Percentiles rank a stretch among this genome's conserved stretches.
phyloP scores from a whole-genome alignment of 108 stramenopile genomes.

The Skeletonema grethae region DNA sequence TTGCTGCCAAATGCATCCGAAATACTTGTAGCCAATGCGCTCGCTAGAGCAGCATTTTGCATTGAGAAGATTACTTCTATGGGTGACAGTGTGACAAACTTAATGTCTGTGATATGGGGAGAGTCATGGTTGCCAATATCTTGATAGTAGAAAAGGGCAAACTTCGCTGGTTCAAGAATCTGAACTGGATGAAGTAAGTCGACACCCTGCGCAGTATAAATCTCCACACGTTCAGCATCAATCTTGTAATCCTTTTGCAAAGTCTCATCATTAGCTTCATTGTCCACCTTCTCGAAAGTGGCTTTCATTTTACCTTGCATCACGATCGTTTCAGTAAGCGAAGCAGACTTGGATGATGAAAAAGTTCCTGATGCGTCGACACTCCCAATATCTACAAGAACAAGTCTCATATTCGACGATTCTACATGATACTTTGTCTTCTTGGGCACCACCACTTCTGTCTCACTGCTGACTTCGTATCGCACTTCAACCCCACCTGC shows the following conservation, averaged over 20 bases:
- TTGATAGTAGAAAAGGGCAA: constrained; percentile 60
- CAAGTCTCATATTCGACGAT: constrained; percentile 44
- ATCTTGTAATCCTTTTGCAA: constrained; percentile 58
- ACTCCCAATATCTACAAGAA: constrained; percentile 49
- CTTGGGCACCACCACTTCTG: constrained; percentile 9
- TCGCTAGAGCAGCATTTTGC: constrained; percentile 80
- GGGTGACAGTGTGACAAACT: constrained; percentile 66
- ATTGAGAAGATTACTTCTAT: constrained; percentile 75
- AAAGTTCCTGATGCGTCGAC: constrained; percentile 33
- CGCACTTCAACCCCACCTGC: constrained; percentile 39
- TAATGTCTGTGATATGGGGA: constrained; percentile 52
- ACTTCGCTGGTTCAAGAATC: constrained; percentile 72
- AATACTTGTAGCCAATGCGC: constrained; percentile 66
- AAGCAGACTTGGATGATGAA: constrained; percentile 17
- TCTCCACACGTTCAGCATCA: constrained; percentile 65
- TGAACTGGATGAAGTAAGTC: constrained; percentile 73
- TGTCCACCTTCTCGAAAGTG: constrained; percentile 36
- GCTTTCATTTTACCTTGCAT: constrained; percentile 68
- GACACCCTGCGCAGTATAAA: constrained; percentile 78
- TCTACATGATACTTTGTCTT: constrained; percentile 41
- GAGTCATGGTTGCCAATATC: constrained; percentile 24
- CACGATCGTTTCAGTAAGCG: constrained; percentile 69
- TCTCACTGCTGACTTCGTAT: constrained; percentile 10
- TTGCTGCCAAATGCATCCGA: constrained; percentile 45
- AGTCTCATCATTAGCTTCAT: constrained; percentile 28